phyloP scores from a whole-genome alignment of 2,329 filamentous ascomycete genomes.

The Microdochium nivale region DNA sequence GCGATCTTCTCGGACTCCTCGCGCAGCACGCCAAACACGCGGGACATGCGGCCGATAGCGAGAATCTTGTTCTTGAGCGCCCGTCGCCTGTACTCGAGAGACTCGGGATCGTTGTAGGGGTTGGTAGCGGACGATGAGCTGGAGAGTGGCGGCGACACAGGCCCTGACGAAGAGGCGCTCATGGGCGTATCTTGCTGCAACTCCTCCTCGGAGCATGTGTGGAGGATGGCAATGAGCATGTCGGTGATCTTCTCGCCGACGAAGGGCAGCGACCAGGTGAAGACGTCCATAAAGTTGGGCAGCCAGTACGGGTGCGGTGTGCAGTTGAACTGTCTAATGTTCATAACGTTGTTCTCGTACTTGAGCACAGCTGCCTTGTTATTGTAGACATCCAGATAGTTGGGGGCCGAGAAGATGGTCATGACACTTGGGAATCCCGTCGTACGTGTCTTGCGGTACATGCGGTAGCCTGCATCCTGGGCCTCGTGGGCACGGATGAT shows the following conservation, averaged over 20 bases:
- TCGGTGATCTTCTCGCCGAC: slow-evolving; percentile 99
- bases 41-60: slow-evolving; percentile 89
- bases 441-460: slow-evolving; percentile 97
- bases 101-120: slow-evolving; percentile 57
- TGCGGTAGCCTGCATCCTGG: slow-evolving; percentile 95
- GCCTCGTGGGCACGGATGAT: slow-evolving; percentile 97
- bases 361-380: slow-evolving; percentile 99
- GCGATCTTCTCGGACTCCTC: slow-evolving; percentile 96
- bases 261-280: slow-evolving; percentile 99
- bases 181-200: slow-evolving; percentile 80
- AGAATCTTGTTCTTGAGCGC: slow-evolving; percentile 99
- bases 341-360: slow-evolving; percentile 99
- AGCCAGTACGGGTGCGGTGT: slow-evolving; percentile 99
- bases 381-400: slow-evolving; percentile 99
- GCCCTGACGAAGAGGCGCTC: slow-evolving; percentile 49
- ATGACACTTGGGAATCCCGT: slow-evolving; percentile 98
- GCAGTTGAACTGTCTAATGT: slow-evolving; percentile 99
- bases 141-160: slow-evolving; percentile 63
- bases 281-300: slow-evolving; percentile 99
- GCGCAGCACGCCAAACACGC: slow-evolving; percentile 95
- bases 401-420: slow-evolving; percentile 99
- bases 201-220: slow-evolving; percentile 98
- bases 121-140: slow-evolving; percentile 19
- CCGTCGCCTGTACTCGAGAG: slow-evolving; percentile 85
- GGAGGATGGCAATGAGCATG: slow-evolving; percentile 97